Percentiles rank a stretch among this genome's conserved stretches.
These are phyloP conservation scores for Xylaria venustula DNA, from an alignment of 495 filamentous ascomycete genomes.

Conservation along the genomic window DNA sequence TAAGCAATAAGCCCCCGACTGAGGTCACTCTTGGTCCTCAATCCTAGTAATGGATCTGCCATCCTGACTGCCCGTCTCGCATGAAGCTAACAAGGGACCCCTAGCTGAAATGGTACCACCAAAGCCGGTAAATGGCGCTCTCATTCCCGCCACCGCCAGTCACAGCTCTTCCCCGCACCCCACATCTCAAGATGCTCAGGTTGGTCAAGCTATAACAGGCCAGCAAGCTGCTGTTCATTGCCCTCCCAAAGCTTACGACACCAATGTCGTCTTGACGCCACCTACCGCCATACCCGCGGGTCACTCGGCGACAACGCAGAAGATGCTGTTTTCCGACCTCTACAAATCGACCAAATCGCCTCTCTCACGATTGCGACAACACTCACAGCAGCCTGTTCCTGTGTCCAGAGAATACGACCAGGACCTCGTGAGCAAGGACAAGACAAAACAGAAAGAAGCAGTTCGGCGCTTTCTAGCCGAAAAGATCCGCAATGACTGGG, in stretches of 20 bases:
- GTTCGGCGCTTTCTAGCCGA: constrained; percentile 51
- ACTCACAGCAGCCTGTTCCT: constrained; percentile 26
- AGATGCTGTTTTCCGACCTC: constrained; percentile 36
- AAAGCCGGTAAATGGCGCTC: constrained; percentile 26
- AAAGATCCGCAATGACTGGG: constrained; percentile 60
- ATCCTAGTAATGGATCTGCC: neutral
- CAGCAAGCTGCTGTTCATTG: constrained; percentile 10
- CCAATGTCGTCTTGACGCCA: constrained; percentile 1
- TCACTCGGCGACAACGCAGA: constrained; percentile 24
- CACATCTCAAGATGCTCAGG: constrained; percentile 20
- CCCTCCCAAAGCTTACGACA: neutral
- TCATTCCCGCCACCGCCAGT: constrained; percentile 25
- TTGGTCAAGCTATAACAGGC: constrained; percentile 26
- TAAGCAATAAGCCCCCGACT: neutral
- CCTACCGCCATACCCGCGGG: constrained; percentile 13
- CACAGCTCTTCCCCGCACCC: constrained; percentile 29
- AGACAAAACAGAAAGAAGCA: constrained; percentile 53
- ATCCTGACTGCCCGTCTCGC: constrained; percentile 6
- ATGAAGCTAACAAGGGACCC: constrained; percentile 11
- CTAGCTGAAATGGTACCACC: constrained; percentile 16
- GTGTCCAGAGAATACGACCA: constrained; percentile 43
- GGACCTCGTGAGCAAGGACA: constrained; percentile 55
- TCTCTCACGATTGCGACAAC: constrained; percentile 38
- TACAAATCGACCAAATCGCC: constrained; percentile 34
- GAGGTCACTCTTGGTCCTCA: constrained; percentile 12